phyloP scores from a whole-genome alignment of 2,329 filamentous ascomycete genomes.

The Aspergillus flavus region DNA sequence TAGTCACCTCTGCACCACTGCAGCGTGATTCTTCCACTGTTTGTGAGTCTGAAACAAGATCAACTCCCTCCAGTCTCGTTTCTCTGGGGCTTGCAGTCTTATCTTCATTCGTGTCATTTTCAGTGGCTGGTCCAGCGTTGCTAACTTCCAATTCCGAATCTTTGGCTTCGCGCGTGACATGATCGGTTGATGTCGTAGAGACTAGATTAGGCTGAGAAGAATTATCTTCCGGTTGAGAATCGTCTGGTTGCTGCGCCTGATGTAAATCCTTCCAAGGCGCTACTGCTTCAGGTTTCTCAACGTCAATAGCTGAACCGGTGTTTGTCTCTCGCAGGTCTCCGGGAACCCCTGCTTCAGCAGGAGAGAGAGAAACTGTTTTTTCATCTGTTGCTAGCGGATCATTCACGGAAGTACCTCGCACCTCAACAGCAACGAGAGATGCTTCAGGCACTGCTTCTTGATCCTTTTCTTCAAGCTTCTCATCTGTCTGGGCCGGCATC shows the following conservation, averaged over 20 bases:
- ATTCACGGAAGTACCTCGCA: background rate
- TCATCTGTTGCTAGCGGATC: conserved; percentile 22
- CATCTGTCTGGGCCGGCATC: background rate
- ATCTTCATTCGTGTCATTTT: background rate
- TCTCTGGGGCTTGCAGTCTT: background rate
- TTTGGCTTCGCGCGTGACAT: background rate
- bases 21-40: background rate
- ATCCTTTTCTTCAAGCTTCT: conserved; percentile 1
- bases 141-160: background rate
- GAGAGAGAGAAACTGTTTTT: conserved; percentile 12
- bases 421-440: background rate
- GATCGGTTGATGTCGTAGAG: background rate
- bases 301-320: background rate
- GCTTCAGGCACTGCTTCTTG: background rate
- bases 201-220: background rate
- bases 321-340: no score
- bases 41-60: background rate
- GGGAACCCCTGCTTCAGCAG: background rate
- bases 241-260: conserved; percentile 17
- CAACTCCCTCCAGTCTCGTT: background rate
- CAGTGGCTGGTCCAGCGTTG: background rate
- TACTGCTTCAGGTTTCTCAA: conserved; percentile 11
- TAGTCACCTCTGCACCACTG: background rate
- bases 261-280: conserved; percentile 26
- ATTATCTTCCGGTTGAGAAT: background rate